phyloP scores from a whole-genome alignment of 495 filamentous ascomycete species.

The Daldinia childiae region DNA sequence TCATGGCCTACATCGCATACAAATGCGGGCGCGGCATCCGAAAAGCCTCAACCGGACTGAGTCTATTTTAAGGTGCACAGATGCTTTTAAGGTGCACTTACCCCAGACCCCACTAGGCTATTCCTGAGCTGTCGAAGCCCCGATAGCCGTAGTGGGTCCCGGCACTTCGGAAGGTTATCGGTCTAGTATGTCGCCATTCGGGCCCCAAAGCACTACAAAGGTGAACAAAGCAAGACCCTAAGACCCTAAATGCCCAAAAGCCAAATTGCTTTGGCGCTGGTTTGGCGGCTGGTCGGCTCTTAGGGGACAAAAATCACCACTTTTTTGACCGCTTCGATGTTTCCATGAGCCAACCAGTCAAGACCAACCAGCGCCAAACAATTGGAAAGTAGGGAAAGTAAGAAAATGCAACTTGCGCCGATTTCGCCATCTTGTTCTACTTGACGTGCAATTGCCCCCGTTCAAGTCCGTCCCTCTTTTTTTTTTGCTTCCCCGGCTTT shows the following conservation, averaged over 20 bases:
- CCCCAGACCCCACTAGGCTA: conserved; percentile 40
- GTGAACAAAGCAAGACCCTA: conserved; percentile 19
- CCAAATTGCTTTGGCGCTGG: conserved; percentile 18
- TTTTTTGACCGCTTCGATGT: conserved; percentile 35
- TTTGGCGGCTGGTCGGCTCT: conserved; percentile 11
- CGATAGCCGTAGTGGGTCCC: conserved; percentile 38
- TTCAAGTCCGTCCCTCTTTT: not conserved
- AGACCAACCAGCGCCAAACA: conserved; percentile 12
- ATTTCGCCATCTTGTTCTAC: conserved; percentile 39
- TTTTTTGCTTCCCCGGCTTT: not conserved
- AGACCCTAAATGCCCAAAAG: conserved; percentile 19
- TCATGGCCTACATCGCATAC: not conserved
- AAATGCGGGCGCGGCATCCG: conserved; percentile 8
- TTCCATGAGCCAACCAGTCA: conserved; percentile 13
- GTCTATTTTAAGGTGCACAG: conserved; percentile 30
- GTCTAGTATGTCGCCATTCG: conserved; percentile 40
- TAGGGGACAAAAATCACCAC: conserved; percentile 19
- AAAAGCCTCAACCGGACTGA: conserved; percentile 12
- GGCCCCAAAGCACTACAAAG: conserved; percentile 36
- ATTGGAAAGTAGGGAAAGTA: conserved; percentile 5
- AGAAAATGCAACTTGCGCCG: conserved; percentile 24
- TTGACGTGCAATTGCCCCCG: conserved; percentile 19
- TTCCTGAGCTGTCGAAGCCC: conserved; percentile 17
- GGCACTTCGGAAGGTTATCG: conserved; percentile 39
- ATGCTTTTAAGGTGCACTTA: conserved; percentile 5